Conservation (phyloP, 495 filamentous ascomycete species). For the Lasiosphaeria miniovina region DNA sequence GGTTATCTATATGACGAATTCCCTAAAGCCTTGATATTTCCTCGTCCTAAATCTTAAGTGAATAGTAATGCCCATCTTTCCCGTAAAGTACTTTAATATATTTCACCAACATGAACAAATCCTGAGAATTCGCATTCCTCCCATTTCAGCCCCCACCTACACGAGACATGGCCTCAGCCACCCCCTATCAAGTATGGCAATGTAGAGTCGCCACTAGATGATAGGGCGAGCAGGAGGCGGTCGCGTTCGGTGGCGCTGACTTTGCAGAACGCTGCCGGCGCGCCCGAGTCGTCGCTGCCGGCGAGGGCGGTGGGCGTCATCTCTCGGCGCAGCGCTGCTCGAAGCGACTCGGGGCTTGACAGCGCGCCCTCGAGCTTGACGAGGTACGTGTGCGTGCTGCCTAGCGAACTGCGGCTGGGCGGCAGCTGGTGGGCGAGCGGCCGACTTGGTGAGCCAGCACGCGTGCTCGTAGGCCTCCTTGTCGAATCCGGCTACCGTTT, state of each 20-base stretch:
- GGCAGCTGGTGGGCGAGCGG: background rate
- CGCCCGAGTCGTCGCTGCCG: background rate
- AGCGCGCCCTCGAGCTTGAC: slow-evolving; percentile 17
- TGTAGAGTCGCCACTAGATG: background rate
- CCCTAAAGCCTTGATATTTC: no score
- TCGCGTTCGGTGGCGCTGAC: background rate
- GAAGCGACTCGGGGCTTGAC: background rate
- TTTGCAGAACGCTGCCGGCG: background rate
- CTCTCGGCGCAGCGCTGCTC: background rate
- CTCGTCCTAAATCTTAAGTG: no score
- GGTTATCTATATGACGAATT: no score
- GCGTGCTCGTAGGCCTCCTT: slow-evolving; percentile 19
- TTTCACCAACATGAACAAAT: no score
- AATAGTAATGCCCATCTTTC: no score
- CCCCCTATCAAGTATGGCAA: slow-evolving; percentile 4
- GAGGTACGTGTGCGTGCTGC: slow-evolving; percentile 10
- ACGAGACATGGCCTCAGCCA: no score
- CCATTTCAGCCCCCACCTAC: no score
- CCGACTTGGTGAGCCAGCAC: slow-evolving; percentile 2
- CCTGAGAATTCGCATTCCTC: no score
- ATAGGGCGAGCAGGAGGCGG: background rate
- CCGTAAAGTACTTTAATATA: no score
- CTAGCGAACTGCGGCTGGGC: background rate
- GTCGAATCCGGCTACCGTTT: slow-evolving; percentile 13
- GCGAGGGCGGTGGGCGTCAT: background rate